Evolutionary conservation across 2,329 filamentous ascomycete genomes (phyloP), one percentile per base, ranked within the genome.

Genomic region (Colletotrichum costaricense): DNA sequence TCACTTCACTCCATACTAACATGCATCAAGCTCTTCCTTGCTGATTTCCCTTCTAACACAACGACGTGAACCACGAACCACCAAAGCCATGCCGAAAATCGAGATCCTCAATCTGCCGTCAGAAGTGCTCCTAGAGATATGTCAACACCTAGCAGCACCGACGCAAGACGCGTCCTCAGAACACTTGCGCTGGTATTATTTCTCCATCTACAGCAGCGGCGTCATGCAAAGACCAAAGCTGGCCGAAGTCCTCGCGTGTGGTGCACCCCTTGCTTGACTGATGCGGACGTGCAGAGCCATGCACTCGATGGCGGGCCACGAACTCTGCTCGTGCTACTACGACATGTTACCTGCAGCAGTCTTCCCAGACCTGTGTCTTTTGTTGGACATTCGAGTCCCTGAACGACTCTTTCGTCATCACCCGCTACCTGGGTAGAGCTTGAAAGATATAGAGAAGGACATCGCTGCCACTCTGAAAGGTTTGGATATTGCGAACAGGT

Each of bases 211-310:
- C 9, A 16, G 9, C 62, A 16, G 12, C n/a, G 8, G 11, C 49
- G 42, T 5, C 19, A 9, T 8, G 19, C 5, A 7, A n/a, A 46
- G 26, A 16, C 14, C 26, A n/a, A 19, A 33, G 11, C 64, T 59
- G 7, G 9, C 26, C 5, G 11, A 63, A 4, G 59, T 57, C 16
- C 28, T 72, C 2, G 12, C 35, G 2, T 72, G 64, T 4, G 33
- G 49, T 26, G 49, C 28, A 24, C 22, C 69, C 4, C 65, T 69
- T 14, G 57, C 57, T 1, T 38, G 69, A 2, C 22, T 69, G 16
- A 72, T 72, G 65, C 14, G 57, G n/a, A 69, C 58, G 4, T 69
- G 64, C 16, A 65, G 49, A 46, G 52, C 38, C 24, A 11, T 72
- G 49, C 64, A 68, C 35, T 64, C 68, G 35, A 65, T 14, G 8